Percentiles rank a stretch among this genome's conserved stretches.
These are phyloP conservation scores for Tieghemiomyces parasiticus DNA, from an alignment of 192 early-diverging fungal species.

Conservation along the genomic window DNA sequence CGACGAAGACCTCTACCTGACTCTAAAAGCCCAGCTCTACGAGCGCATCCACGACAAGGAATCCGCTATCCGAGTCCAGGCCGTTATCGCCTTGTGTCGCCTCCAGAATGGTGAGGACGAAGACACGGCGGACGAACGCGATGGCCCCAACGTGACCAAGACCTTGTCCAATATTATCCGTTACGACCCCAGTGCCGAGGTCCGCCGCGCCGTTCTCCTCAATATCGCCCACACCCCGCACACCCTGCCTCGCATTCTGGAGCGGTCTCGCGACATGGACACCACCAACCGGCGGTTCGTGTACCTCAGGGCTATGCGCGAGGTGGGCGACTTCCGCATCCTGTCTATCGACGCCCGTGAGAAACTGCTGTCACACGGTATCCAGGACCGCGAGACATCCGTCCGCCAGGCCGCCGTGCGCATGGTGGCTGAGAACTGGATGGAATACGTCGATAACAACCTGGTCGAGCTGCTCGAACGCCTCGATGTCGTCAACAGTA, in stretches of 20 bases:
- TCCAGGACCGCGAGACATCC: constrained; percentile 64
- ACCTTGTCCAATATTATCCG: constrained; percentile 47
- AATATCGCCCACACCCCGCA: constrained; percentile 46
- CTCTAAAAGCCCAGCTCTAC: constrained; percentile 45
- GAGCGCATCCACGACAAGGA: constrained; percentile 73
- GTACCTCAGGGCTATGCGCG: constrained; percentile 50
- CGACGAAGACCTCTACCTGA: constrained; percentile 62
- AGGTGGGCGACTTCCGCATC: constrained; percentile 47
- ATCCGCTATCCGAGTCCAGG: constrained; percentile 55
- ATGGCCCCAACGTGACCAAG: constrained; percentile 42
- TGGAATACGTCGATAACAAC: constrained; percentile 55
- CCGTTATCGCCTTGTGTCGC: constrained; percentile 58
- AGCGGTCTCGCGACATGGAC: constrained; percentile 66
- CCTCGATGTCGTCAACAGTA: constrained; percentile 55
- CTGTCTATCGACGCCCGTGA: constrained; percentile 56
- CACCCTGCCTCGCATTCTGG: constrained; percentile 53
- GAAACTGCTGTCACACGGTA: constrained; percentile 49
- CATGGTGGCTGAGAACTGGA: constrained; percentile 55
- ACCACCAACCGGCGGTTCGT: constrained; percentile 54
- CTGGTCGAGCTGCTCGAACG: constrained; percentile 56
- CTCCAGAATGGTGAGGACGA: constrained; percentile 46
- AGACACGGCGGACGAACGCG: constrained; percentile 24
- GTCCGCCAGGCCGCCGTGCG: constrained; percentile 61
- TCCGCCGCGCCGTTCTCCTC: constrained; percentile 63
- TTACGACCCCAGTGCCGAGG: constrained; percentile 65